phyloP scores from a whole-genome alignment of 1,284 basidiomycete genomes.

The Ustilago shanxiensis region DNA sequence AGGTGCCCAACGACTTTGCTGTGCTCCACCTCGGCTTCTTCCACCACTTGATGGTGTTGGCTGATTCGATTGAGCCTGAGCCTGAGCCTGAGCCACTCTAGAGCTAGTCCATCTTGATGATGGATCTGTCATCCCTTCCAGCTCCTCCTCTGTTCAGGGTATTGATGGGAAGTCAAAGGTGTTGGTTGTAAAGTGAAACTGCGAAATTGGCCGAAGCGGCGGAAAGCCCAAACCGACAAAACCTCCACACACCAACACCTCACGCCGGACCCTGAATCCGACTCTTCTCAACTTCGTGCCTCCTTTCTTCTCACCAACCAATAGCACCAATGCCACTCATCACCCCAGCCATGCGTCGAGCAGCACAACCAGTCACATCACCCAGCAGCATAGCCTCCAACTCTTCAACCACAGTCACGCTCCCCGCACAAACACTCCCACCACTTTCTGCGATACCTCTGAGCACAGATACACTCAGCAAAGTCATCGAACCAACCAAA shows the following conservation, averaged over 20 bases:
- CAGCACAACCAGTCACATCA: not conserved
- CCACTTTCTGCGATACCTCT: conserved; percentile 38
- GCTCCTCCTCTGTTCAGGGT: not conserved
- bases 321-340: conserved; percentile 27
- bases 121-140: conserved; percentile 12
- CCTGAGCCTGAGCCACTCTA: not conserved
- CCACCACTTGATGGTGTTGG: not conserved
- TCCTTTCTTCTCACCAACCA: conserved; percentile 1
- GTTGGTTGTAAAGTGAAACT: not conserved
- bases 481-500: conserved; percentile 50
- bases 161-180: not conserved
- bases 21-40: conserved; percentile 4
- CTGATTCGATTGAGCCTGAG: conserved; percentile 1
- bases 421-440: conserved; percentile 39
- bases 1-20: conserved; percentile 42
- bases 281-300: conserved; percentile 3
- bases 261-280: conserved; percentile 23
- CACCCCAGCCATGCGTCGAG: conserved; percentile 26
- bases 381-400: conserved; percentile 1
- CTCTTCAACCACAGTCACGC: conserved; percentile 29
- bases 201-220: conserved; percentile 6
- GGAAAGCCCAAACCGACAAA: no score
- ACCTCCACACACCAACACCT: conserved; percentile 13
- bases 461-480: conserved; percentile 10
- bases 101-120: conserved; percentile 33